These are phyloP conservation scores for Prunus campanulata DNA, from an alignment of 306 rosid genomes.

Conservation along the genomic window DNA sequence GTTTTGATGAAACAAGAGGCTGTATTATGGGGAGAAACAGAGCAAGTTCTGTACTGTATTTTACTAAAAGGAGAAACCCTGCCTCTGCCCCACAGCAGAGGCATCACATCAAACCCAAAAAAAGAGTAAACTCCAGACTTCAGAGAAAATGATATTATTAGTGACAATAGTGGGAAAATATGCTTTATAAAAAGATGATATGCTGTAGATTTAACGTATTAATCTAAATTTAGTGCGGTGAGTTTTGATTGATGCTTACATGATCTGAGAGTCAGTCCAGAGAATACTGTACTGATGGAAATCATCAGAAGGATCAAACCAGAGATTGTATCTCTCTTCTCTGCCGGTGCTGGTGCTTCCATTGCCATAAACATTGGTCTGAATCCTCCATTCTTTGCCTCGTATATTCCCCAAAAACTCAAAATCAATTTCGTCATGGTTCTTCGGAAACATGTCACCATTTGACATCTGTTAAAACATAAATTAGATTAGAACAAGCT, in stretches of 20 bases:
- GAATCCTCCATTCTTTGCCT: constrained; percentile 95
- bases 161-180: constrained; percentile 9
- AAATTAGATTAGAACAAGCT: background rate
- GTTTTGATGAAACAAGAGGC: constrained; percentile 53
- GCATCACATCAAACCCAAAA: constrained; percentile 22
- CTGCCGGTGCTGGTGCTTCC: constrained; percentile 90
- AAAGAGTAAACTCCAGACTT: constrained; percentile 1
- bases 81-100: constrained; percentile 14
- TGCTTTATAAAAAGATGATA: background rate
- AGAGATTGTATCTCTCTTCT: constrained; percentile 83
- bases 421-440: constrained; percentile 94
- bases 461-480: constrained; percentile 70
- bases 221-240: constrained; percentile 23
- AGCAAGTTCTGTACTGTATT: background rate
- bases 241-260: constrained; percentile 53
- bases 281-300: constrained; percentile 81
- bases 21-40: constrained; percentile 3
- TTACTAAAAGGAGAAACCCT: constrained; percentile 12
- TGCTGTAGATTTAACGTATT: background rate
- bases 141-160: constrained; percentile 12
- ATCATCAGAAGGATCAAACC: constrained; percentile 96
- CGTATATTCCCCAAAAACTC: constrained; percentile 94
- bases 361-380: constrained; percentile 93
- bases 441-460: constrained; percentile 76
- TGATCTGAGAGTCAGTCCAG: constrained; percentile 80